These are phyloP conservation scores for Strobilomyces confusus DNA, from an alignment of 768 basidiomycete species.

Conservation along the genomic window DNA sequence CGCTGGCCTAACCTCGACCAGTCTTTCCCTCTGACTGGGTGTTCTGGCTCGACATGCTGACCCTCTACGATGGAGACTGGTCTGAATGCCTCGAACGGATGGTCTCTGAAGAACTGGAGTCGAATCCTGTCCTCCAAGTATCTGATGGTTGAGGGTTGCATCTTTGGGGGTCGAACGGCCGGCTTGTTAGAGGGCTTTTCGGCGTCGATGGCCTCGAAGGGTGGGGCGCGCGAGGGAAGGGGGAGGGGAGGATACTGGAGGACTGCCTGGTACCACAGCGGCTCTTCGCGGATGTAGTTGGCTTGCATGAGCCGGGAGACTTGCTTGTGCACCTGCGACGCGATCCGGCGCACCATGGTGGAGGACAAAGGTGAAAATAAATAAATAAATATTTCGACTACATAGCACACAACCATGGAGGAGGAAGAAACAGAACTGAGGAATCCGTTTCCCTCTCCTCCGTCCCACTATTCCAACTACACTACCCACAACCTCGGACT, in stretches of 20 bases:
- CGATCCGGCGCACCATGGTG: slow-evolving; percentile 63
- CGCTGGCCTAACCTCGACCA: slow-evolving; percentile 85
- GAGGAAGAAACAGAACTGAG: slow-evolving; percentile 74
- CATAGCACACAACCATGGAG: slow-evolving; percentile 34
- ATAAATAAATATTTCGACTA: background rate
- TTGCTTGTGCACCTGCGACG: slow-evolving; percentile 85
- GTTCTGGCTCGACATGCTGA: slow-evolving; percentile 49
- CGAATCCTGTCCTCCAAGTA: slow-evolving; percentile 87
- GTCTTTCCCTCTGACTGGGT: slow-evolving; percentile 50
- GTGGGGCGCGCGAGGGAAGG: slow-evolving; percentile 72
- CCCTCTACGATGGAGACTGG: slow-evolving; percentile 74
- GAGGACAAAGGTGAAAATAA: background rate
- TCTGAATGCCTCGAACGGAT: slow-evolving; percentile 93
- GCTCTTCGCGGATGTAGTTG: slow-evolving; percentile 57
- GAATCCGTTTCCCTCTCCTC: slow-evolving; percentile 88
- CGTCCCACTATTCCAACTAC: slow-evolving; percentile 78
- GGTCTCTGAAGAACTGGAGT: slow-evolving; percentile 90
- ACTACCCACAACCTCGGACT: slow-evolving; percentile 70
- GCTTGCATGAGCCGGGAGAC: slow-evolving; percentile 75
- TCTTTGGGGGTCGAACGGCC: slow-evolving; percentile 35
- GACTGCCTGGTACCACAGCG: slow-evolving; percentile 83
- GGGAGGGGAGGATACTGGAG: slow-evolving; percentile 85
- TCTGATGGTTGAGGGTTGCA: slow-evolving; percentile 54
- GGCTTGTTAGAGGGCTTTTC: slow-evolving; percentile 21
- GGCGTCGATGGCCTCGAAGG: slow-evolving; percentile 46